Conservation (phyloP, 169 alveolate genomes). For the Prorocentrum cordatum region DNA sequence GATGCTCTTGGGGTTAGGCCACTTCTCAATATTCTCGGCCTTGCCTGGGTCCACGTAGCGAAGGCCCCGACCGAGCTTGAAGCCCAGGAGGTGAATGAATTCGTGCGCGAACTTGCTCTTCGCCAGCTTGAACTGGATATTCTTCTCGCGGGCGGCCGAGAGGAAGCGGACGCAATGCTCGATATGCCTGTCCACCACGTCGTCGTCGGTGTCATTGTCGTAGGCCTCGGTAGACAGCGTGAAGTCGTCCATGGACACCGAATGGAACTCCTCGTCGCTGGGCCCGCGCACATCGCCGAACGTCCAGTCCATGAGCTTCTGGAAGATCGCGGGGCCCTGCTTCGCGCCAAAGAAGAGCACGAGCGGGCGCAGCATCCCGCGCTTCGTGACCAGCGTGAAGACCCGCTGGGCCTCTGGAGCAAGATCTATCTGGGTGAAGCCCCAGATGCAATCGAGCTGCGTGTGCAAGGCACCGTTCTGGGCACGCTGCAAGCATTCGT, state of each 20-base stretch:
- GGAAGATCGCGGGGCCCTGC: neutral
- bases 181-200: neutral
- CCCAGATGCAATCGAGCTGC: neutral
- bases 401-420: neutral
- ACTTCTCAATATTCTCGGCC: neutral
- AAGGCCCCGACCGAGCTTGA: neutral
- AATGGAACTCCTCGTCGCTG: neutral
- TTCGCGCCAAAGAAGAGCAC: neutral
- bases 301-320: neutral
- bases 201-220: neutral
- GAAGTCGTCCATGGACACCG: neutral
- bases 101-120: neutral
- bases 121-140: neutral
- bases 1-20: neutral
- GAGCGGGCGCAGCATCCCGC: neutral
- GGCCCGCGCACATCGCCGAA: neutral
- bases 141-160: neutral
- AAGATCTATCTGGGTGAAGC: neutral
- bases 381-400: neutral
- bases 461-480: neutral
- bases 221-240: neutral
- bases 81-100: neutral
- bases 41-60: neutral
- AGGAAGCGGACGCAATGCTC: neutral
- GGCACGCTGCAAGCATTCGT: neutral